Conservation (phyloP, 2,329 filamentous ascomycete genomes). For the Didymella segeticola region DNA sequence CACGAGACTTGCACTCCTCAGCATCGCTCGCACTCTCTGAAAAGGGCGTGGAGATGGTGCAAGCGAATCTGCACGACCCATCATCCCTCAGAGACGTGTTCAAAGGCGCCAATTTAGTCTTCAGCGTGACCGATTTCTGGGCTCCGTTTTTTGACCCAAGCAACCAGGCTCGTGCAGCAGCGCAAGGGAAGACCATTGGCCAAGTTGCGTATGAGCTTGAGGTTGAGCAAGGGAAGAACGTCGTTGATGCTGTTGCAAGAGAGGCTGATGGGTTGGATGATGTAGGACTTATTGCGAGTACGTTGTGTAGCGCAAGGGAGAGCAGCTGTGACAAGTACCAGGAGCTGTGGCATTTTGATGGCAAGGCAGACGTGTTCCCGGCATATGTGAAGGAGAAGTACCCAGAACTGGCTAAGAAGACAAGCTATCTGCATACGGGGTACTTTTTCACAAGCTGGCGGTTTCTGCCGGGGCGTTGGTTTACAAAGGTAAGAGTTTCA, state of each 20-base stretch:
- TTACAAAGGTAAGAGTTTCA: constrained; percentile 20
- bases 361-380: constrained; percentile 35
- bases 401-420: constrained; percentile 26
- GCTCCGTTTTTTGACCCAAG: constrained; percentile 23
- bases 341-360: constrained; percentile 38
- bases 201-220: constrained; percentile 34
- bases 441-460: constrained; percentile 33
- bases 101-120: constrained; percentile 48
- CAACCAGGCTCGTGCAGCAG: constrained; percentile 23
- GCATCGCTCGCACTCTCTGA: constrained; percentile 30
- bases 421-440: constrained; percentile 28
- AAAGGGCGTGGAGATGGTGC: constrained; percentile 49
- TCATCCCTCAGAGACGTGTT: constrained; percentile 46
- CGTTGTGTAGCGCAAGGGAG: constrained; percentile 30
- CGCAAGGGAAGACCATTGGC: constrained; percentile 26
- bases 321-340: constrained; percentile 32
- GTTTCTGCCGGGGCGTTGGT: constrained; percentile 22
- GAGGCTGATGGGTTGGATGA: constrained; percentile 26
- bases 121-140: constrained; percentile 48
- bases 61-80: constrained; percentile 44
- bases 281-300: constrained; percentile 30
- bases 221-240: constrained; percentile 36
- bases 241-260: constrained; percentile 34
- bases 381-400: constrained; percentile 28
- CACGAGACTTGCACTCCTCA: constrained; percentile 44